Percentiles rank a stretch among this genome's conserved stretches.
Conservation (phyloP, 768 basidiomycete species). For the Ramaria sp. region DNA sequence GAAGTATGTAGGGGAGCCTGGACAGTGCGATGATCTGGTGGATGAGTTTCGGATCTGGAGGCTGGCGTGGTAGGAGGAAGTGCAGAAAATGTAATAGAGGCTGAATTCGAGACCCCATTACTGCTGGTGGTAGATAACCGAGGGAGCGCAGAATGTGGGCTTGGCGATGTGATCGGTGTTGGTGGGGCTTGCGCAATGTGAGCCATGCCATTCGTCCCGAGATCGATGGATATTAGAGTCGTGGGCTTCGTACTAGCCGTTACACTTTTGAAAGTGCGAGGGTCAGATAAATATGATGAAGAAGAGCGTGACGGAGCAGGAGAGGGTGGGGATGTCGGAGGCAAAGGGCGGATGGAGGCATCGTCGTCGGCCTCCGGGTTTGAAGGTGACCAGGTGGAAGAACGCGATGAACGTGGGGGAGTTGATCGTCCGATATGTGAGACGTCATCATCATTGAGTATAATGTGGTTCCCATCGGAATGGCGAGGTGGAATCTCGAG, state of each 20-base stretch:
- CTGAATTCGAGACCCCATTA: constrained; percentile 34
- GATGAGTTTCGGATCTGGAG: constrained; percentile 17
- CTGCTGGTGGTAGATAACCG: constrained; percentile 4
- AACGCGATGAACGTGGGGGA: constrained; percentile 39
- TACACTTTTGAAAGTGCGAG: constrained; percentile 72
- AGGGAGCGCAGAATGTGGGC: constrained; percentile 1
- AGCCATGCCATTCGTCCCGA: constrained; percentile 66
- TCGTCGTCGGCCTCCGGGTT: constrained; percentile 89
- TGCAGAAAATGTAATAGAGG: constrained; percentile 66
- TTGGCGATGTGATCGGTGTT: constrained; percentile 35
- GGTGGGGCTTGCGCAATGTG: constrained; percentile 82
- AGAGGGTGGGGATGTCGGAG: constrained; percentile 80
- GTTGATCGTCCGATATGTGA: constrained; percentile 43
- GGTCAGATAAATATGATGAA: constrained; percentile 72
- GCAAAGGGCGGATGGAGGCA: constrained; percentile 82
- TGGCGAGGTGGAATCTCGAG: constrained; percentile 4
- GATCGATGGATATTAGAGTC: constrained; percentile 82
- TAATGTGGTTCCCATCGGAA: constrained; percentile 1
- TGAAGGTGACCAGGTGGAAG: constrained; percentile 68
- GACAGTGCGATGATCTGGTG: constrained; percentile 28
- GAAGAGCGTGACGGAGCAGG: constrained; percentile 79
- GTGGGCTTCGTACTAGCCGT: constrained; percentile 91
- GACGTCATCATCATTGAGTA: constrained; percentile 32
- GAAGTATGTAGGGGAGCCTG: constrained; percentile 84
- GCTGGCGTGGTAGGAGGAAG: constrained; percentile 45